Base-by-base conservation (phyloP, 2,329 filamentous ascomycete species). In the Colletotrichum liaoningense region DNA sequence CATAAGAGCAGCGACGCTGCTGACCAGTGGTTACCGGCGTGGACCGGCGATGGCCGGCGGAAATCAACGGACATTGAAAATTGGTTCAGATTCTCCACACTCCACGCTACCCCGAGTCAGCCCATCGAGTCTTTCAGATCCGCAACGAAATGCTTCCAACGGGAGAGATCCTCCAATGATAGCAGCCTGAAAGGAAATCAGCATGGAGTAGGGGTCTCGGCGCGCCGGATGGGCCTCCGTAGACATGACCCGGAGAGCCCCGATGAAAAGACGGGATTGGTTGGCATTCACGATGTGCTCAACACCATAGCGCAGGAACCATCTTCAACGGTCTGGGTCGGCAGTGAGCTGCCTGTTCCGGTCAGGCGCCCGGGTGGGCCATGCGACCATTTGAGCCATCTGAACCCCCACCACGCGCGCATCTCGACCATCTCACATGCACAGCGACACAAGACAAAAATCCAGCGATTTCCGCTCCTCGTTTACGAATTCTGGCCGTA, bases 361-460 rank as follows among this genome's bases (percentile, higher is more conserved):
- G 71, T 35, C 67, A 73, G 68, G 71, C 62, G 71, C 49, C 62
- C 55, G 38, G 62, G 33, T 38, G 58, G 65, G 52, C 69, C 64
- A 72, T 62, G 46, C 63, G 64, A 58, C 57, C 33, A 11, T 12
- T 35, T 35, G 33, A 35, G 33, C 33, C 62, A 16, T 56, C 26
- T 14, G 46, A 56, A 54, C 66, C 69, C 46, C 57, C 52, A 63
- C 69, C 35, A 68, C 33, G 28, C 65, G 65, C 66, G 52, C 67
- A 73, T 66, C 55, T 73, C 35, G 52, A 68, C 22, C 26, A 42
- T 30, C 64, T 72, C 69, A 72, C 69, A 72, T 72, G 69, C 58
- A 59, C 24, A 19, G 28, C 58, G 22, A 57, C 16, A 3, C 5
- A 14, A 59, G 35, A 67, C 58, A 68, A 57, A 57, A 69, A 69